Evolutionary conservation across 108 stramenopile species (phyloP).

Genomic region (Discostella pseudostelligera): DNA sequence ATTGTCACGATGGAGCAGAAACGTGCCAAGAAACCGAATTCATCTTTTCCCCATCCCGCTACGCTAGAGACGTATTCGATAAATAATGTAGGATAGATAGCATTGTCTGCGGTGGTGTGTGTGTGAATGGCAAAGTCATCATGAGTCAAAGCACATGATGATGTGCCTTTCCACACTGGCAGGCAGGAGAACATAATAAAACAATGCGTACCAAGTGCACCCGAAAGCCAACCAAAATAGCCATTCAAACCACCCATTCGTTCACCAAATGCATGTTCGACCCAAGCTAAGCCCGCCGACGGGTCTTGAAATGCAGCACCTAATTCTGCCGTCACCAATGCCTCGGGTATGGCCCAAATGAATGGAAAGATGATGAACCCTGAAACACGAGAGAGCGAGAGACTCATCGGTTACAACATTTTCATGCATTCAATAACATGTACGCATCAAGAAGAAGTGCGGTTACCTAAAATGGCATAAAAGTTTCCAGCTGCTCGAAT

Average conservation of each 20-base stretch:
- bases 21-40: slow-evolving; percentile 11
- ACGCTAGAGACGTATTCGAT: slow-evolving; percentile 28
- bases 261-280: slow-evolving; percentile 73
- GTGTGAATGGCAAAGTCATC: not conserved
- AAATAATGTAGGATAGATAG: slow-evolving; percentile 38
- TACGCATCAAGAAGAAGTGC: not conserved
- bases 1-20: slow-evolving; percentile 44
- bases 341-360: slow-evolving; percentile 74
- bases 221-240: slow-evolving; percentile 86
- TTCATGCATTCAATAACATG: not conserved
- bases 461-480: slow-evolving; percentile 71
- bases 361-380: slow-evolving; percentile 60
- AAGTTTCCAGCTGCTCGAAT: slow-evolving; percentile 85
- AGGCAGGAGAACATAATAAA: not conserved
- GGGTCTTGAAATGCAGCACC: slow-evolving; percentile 63
- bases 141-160: not conserved
- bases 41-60: slow-evolving; percentile 17
- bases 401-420: not conserved
- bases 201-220: slow-evolving; percentile 54
- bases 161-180: not conserved
- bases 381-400: not conserved
- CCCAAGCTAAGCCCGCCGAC: slow-evolving; percentile 74
- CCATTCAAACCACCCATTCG: slow-evolving; percentile 82
- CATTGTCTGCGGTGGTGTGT: slow-evolving; percentile 34
- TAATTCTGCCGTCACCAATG: slow-evolving; percentile 76